These are phyloP conservation scores for Telopea speciosissima DNA, from an alignment of 177 flowering plant genomes.

Conservation along the genomic window DNA sequence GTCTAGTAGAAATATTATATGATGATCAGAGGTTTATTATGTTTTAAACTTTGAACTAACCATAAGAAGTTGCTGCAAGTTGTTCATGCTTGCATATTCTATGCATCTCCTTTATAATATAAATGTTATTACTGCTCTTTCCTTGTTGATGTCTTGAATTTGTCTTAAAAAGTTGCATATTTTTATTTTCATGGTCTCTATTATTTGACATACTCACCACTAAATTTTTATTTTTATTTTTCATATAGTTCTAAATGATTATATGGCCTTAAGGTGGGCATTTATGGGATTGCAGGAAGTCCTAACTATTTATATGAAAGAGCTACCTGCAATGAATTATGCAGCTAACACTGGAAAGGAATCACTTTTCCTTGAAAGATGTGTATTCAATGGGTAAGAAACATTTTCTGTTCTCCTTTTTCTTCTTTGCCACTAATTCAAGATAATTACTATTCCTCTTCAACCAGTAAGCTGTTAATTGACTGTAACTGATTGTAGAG, in stretches of 20 bases:
- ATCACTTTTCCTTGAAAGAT: slow-evolving; percentile 74
- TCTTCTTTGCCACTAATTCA: neutral
- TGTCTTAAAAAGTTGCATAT: too few species aligned
- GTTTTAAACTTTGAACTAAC: neutral
- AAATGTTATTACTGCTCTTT: neutral
- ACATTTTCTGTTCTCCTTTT: neutral
- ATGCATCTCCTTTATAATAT: neutral
- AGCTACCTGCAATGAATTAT: slow-evolving; percentile 79
- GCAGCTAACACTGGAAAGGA: slow-evolving; percentile 92
- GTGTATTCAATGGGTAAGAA: slow-evolving; percentile 72
- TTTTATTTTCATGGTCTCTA: too few species aligned
- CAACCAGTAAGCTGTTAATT: neutral
- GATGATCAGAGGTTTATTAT: too few species aligned
- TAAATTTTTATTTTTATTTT: neutral
- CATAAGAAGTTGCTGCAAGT: neutral
- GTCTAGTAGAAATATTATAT: neutral
- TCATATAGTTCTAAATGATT: too few species aligned
- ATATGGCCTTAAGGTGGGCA: neutral
- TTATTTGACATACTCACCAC: neutral
- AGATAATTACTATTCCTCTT: neutral
- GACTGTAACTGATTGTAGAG: neutral
- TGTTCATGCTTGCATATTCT: neutral
- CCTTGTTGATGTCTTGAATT: neutral
- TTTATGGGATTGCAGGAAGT: slow-evolving; percentile 48
- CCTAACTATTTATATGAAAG: slow-evolving; percentile 47